A percentile compares a stretch with the other conserved stretches of the same genome.
Conservation (phyloP, 805 yeast genomes). For the Priceomyces fermenticarens region DNA sequence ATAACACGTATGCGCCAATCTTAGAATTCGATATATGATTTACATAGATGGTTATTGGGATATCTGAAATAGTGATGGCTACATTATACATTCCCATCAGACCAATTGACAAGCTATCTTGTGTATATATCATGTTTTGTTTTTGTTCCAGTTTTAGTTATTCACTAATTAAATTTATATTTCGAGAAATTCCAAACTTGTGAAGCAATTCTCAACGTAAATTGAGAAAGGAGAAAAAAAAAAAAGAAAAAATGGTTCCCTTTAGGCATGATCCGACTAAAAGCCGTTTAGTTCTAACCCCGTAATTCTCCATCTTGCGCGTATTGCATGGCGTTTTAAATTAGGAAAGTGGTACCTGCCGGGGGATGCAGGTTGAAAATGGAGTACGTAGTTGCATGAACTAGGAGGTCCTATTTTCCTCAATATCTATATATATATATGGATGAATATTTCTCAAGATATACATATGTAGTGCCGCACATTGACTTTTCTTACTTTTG, state of each 20-base stretch:
- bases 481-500: no score
- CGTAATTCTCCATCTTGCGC: no score
- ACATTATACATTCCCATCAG: slow-evolving; percentile 2
- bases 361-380: no score
- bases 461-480: no score
- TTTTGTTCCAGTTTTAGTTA: not conserved
- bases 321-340: no score
- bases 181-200: slow-evolving; percentile 3
- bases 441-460: no score
- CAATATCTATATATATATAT: no score
- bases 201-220: slow-evolving; percentile 8
- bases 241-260: slow-evolving; percentile 2
- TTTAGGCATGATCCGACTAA: no score
- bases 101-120: slow-evolving; percentile 2
- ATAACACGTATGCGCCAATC: slow-evolving; percentile 29
- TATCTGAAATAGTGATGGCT: slow-evolving; percentile 7
- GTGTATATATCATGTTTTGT: slow-evolving; percentile 1
- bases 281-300: no score
- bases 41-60: slow-evolving; percentile 29
- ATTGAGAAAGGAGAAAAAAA: not conserved
- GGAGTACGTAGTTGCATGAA: no score
- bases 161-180: not conserved
- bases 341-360: no score
- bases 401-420: no score
- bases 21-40: slow-evolving; percentile 18